A percentile compares a stretch with the other conserved stretches of the same genome.
phyloP scores from a whole-genome alignment of 2,329 filamentous ascomycete species.

The Thielaviopsis euricoi region DNA sequence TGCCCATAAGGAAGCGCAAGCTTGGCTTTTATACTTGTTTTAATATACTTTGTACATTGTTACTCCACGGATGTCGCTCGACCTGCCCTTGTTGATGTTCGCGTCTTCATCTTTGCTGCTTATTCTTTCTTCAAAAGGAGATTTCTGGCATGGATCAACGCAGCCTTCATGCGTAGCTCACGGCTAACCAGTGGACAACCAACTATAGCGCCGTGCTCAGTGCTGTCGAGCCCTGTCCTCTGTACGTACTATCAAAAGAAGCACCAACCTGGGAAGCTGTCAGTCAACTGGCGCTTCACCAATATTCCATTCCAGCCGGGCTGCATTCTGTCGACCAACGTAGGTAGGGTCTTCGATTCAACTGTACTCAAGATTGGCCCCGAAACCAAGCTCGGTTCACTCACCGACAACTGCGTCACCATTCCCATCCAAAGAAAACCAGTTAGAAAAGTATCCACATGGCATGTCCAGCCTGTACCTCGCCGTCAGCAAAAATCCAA shows the following conservation, averaged over 20 bases:
- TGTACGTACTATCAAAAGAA: no score
- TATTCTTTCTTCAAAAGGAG: background rate
- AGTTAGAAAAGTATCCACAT: background rate
- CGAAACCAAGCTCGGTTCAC: background rate
- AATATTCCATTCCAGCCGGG: no score
- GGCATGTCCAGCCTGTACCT: background rate
- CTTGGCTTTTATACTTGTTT: background rate
- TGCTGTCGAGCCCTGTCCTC: no score
- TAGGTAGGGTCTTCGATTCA: background rate
- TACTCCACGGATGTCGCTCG: background rate
- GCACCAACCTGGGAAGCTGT: no score
- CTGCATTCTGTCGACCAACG: background rate
- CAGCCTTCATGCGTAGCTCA: no score
- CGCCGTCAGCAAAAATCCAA: background rate
- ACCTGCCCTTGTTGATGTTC: background rate
- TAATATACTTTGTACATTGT: background rate
- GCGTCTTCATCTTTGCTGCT: background rate
- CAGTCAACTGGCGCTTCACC: no score
- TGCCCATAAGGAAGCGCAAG: background rate
- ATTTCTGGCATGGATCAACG: background rate
- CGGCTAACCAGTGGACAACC: no score
- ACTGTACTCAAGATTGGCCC: background rate
- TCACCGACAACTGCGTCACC: background rate
- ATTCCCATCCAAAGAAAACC: background rate
- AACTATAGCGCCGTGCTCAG: no score